Base-by-base conservation (phyloP, 1,139 yeast species). In the Kodamaea suecica region DNA sequence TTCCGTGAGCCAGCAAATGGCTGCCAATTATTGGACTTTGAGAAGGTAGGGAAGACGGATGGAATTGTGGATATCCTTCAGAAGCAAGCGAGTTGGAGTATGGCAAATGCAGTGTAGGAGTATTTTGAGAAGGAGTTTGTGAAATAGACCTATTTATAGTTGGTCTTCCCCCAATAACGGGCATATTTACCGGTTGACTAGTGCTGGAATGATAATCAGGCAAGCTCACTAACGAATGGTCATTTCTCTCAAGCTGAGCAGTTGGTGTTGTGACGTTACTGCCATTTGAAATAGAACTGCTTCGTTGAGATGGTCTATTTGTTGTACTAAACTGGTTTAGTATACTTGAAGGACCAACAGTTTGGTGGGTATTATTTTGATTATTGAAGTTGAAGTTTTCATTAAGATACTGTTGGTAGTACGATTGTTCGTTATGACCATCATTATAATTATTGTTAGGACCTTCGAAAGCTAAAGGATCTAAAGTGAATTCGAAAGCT, bases 391-490 rank as follows among this genome's bases (percentile, higher is more conserved):
- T 29, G 23, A 21, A 29, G 23, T 30, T 30, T 11, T 33, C 32
- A 16, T 24, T 34, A 7, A 34, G 26, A 16, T 38, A 38, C 19
- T 31, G 38, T 17, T 32, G 36, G 21, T 35, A 30, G 16, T 34
- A 30, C 24, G 31, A 33, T 12, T 35, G 35, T 10, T 29, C 30
- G 5, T 27, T 26, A 2, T 27, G 17, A 31, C 24, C 40, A 19
- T 44, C 42, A 29, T 38, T 40, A 34, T 42, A 51, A 34, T 53
- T 55, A 28, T 47, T 49, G 34, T 44, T 45, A 17, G 66, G 65
- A 6, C 65, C 66, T 30, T 61, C 68, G 41, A 55, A 61, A 2
- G 66, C 66, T 33, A 60, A 48, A 5, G 65, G 65, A 33, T 61
- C 66, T 26, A 62, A 53, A 30, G 57, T 50, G 39, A 62, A 61